phyloP scores from a whole-genome alignment of 2,329 filamentous ascomycete genomes.

The Lecanosticta acicola region DNA sequence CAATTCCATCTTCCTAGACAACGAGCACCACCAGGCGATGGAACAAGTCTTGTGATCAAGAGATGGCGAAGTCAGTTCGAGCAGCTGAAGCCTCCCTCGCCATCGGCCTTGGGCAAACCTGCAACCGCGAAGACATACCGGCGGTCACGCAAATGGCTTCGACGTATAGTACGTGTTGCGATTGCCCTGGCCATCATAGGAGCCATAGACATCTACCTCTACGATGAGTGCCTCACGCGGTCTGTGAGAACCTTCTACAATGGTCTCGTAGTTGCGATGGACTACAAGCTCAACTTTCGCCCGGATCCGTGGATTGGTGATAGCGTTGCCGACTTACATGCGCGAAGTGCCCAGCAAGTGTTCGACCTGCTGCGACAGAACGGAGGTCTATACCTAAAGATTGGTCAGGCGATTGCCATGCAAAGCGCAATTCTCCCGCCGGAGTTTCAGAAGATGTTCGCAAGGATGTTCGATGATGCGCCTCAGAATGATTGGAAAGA shows the following conservation, averaged over 20 bases:
- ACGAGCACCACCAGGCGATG: not conserved
- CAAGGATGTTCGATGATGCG: slow-evolving; percentile 94
- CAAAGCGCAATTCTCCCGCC: slow-evolving; percentile 89
- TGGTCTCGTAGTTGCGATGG: slow-evolving; percentile 73
- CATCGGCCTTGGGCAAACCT: slow-evolving; percentile 69
- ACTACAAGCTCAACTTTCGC: slow-evolving; percentile 97
- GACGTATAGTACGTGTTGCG: slow-evolving; percentile 61
- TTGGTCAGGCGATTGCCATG: slow-evolving; percentile 97
- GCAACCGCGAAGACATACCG: slow-evolving; percentile 64
- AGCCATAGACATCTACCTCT: slow-evolving; percentile 64
- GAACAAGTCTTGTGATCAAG: not conserved
- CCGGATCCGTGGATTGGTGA: slow-evolving; percentile 68
- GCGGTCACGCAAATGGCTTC: slow-evolving; percentile 67
- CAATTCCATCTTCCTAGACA: not conserved
- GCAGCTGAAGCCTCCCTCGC: slow-evolving; percentile 61
- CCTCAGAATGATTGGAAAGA: slow-evolving; percentile 86
- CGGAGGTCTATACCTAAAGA: slow-evolving; percentile 93
- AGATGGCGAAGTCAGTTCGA: slow-evolving; percentile 29
- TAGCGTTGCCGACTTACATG: slow-evolving; percentile 71
- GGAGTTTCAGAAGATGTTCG: slow-evolving; percentile 94
- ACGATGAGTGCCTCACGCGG: slow-evolving; percentile 72
- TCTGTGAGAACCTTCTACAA: slow-evolving; percentile 75
- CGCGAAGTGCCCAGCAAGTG: slow-evolving; percentile 74
- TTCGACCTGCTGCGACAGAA: slow-evolving; percentile 78
- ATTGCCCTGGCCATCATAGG: slow-evolving; percentile 58